A percentile compares a stretch with the other conserved stretches of the same genome.
Conservation (phyloP, 371 early-diverging fungal species). For the Mucor plumbeus region DNA sequence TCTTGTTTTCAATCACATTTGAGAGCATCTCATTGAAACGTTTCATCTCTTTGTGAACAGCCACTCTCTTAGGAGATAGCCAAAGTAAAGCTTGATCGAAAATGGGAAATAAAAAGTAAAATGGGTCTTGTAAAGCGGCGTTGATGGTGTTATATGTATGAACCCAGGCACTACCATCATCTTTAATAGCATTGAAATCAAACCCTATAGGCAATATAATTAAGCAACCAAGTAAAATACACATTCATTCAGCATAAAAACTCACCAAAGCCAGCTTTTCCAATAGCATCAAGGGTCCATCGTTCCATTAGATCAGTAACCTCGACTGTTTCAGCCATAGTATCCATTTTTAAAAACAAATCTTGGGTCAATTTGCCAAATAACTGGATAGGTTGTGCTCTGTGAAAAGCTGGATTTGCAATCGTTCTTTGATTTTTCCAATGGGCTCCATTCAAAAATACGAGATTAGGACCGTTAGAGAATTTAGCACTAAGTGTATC, state of each 20-base stretch:
- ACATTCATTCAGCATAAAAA: neutral
- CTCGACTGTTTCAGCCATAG: conserved; percentile 16
- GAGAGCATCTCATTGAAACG: conserved; percentile 18
- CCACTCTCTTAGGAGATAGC: conserved; percentile 23
- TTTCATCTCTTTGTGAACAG: conserved; percentile 13
- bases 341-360: conserved; percentile 34
- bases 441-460: conserved; percentile 4
- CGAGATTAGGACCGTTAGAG: conserved; percentile 11
- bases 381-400: conserved; percentile 38
- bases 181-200: conserved; percentile 36
- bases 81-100: conserved; percentile 37
- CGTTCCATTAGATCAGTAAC: conserved; percentile 33
- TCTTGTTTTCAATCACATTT: conserved; percentile 16
- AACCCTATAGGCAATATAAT: conserved; percentile 24
- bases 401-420: conserved; percentile 51
- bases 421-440: conserved; percentile 29
- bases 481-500: neutral
- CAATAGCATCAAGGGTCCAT: conserved; percentile 45
- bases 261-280: conserved; percentile 47
- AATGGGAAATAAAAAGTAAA: conserved; percentile 53
- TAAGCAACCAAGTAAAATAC: conserved; percentile 1
- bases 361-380: conserved; percentile 36
- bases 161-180: conserved; percentile 32
- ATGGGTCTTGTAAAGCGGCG: conserved; percentile 28
- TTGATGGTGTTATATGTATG: conserved; percentile 34